These are phyloP conservation scores for Phaeosphaeria sp. DNA, from an alignment of 2,329 filamentous ascomycete species.

Conservation along the genomic window DNA sequence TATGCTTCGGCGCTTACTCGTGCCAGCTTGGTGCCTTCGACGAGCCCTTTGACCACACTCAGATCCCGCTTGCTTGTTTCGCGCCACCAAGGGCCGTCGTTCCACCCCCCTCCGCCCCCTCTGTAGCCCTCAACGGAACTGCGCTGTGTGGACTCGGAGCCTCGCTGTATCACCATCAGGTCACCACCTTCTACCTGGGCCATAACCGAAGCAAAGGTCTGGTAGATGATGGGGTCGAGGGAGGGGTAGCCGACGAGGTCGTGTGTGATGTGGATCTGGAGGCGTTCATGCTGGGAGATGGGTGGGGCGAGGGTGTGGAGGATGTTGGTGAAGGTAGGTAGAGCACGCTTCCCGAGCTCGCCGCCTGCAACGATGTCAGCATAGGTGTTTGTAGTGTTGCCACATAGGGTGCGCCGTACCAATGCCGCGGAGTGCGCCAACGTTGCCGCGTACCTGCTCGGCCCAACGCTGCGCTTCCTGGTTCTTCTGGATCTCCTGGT, in stretches of 20 bases:
- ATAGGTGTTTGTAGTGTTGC: background rate
- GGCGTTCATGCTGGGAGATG: constrained; percentile 94
- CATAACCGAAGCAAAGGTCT: constrained; percentile 94
- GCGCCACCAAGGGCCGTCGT: constrained; percentile 96
- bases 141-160: constrained; percentile 79
- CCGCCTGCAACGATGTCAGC: constrained; percentile 66
- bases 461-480: constrained; percentile 97
- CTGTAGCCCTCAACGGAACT: constrained; percentile 66
- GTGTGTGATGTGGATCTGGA: constrained; percentile 97
- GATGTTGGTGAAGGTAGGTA: constrained; percentile 94
- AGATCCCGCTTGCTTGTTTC: constrained; percentile 74
- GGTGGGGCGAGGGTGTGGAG: constrained; percentile 94
- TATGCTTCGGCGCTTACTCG: constrained; percentile 89
- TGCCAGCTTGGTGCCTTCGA: constrained; percentile 89
- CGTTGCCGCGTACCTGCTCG: constrained; percentile 89
- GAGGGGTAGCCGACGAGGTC: constrained; percentile 94
- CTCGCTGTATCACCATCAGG: constrained; percentile 90
- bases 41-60: constrained; percentile 77
- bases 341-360: constrained; percentile 71
- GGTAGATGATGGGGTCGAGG: constrained; percentile 89
- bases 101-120: constrained; percentile 74
- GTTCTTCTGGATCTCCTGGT: constrained; percentile 94
- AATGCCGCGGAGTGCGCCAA: constrained; percentile 75
- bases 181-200: constrained; percentile 98
- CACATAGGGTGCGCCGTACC: constrained; percentile 57